Conservation (phyloP, 768 basidiomycete species). For the Rhizopogon roseolus region DNA sequence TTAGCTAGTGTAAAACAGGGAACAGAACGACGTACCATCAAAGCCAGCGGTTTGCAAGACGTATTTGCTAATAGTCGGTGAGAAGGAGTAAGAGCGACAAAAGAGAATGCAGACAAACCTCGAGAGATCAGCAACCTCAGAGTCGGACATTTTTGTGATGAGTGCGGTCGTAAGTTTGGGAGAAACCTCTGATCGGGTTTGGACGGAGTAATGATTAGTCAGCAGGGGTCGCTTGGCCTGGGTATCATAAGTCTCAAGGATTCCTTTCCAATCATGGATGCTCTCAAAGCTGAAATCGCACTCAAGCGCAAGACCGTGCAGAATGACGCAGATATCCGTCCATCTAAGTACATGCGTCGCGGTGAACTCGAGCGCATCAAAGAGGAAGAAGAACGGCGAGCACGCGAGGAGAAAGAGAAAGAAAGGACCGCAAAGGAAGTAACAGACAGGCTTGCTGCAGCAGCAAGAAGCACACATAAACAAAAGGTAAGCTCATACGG, state of each 20-base stretch:
- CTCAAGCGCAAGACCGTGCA: conserved; percentile 77
- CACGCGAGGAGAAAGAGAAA: conserved; percentile 19
- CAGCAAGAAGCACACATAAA: conserved; percentile 20
- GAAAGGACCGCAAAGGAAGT: conserved; percentile 29
- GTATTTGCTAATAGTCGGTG: conserved; percentile 55
- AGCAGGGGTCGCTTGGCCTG: too few relatives aligned
- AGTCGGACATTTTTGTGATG: conserved; percentile 55
- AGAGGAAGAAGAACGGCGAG: conserved; percentile 38
- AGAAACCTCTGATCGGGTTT: conserved; percentile 18
- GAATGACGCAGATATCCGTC: conserved; percentile 40
- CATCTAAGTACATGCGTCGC: conserved; percentile 85
- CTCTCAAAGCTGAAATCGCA: conserved; percentile 84
- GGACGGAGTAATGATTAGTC: conserved; percentile 31
- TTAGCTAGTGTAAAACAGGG: not conserved
- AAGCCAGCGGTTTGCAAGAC: conserved; percentile 93
- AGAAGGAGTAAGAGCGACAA: conserved; percentile 6
- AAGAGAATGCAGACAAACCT: conserved; percentile 36
- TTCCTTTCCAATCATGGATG: conserved; percentile 58
- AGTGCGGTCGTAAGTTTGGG: conserved; percentile 34
- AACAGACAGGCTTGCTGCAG: conserved; percentile 11
- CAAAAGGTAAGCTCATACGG: conserved; percentile 39
- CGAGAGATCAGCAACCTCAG: conserved; percentile 32
- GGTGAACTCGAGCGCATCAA: conserved; percentile 82
- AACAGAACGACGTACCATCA: conserved; percentile 53
- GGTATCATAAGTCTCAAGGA: too few relatives aligned